Evolutionary conservation across 164 flowering plant genomes (phyloP), one percentile per base, ranked within the genome.

Genomic region (Echeveria elegans): DNA sequence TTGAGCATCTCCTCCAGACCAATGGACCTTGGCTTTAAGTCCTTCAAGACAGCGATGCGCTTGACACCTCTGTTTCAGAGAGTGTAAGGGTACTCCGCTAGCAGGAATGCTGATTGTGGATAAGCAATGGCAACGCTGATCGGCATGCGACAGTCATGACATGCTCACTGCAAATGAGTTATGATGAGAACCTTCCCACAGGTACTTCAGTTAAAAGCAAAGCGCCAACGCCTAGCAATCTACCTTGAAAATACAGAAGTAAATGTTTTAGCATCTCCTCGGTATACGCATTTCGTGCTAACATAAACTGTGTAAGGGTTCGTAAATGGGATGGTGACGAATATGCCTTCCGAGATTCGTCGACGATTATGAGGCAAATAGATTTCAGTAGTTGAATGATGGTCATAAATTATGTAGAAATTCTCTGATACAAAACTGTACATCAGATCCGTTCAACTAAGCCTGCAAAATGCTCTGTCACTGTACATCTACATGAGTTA

Each of bases 401-500:
- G n/a, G 9, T 21, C 23, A 23, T 23, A 12, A 23, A 52, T 52
- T n/a, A 48, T 48, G 23, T 45, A 45, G 48, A 50, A 50, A 21
- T 50, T 50, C 26, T n/a, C 4, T 3, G 9, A 23, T 6, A 53
- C 29, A 23, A 23, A 23, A 26, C 29, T 53, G 60, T 53, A 14
- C 32, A 26, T 56, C 2, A 4, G 19, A 14, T 56, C 32, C 19
- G 15, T 0, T 26, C n/a, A 29, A 29, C 61, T 56, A 56, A 28
- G 61, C 61, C 31, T 56, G 34, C 61, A 56, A 56, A 56, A 56
- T 26, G 61, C 31, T 28, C 9, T 26, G 12, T 53, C 16, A 21
- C 61, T 56, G 31, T 56, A 28, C 61, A 56, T 56, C 30, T 56
- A 26, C 61, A 56, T 28, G 61, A 28, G 6, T 56, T 56, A 56